phyloP scores from a whole-genome alignment of 192 early-diverging fungal species.

The Kappamyces sp. region DNA sequence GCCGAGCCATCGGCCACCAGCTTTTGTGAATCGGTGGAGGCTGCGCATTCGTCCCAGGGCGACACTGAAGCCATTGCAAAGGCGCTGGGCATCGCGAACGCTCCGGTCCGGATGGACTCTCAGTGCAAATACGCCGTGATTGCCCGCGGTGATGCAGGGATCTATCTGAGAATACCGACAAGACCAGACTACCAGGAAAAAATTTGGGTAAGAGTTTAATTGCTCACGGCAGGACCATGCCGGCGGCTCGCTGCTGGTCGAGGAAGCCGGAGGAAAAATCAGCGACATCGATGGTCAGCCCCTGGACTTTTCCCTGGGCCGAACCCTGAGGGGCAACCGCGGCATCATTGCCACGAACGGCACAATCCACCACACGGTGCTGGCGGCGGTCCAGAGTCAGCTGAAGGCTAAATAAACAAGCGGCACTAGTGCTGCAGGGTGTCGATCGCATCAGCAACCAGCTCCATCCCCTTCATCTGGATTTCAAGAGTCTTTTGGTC shows the following conservation, averaged over 20 bases:
- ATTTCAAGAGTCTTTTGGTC: slow-evolving; percentile 14
- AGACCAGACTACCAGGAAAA: slow-evolving; percentile 85
- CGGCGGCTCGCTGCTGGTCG: slow-evolving; percentile 80
- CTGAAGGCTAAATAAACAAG: no score
- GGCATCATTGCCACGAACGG: slow-evolving; percentile 81
- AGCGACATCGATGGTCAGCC: slow-evolving; percentile 76
- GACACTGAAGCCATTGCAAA: slow-evolving; percentile 69
- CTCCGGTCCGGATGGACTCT: slow-evolving; percentile 88
- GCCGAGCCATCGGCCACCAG: slow-evolving; percentile 50
- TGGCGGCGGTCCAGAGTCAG: slow-evolving; percentile 58
- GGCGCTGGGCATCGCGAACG: slow-evolving; percentile 72
- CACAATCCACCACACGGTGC: slow-evolving; percentile 64
- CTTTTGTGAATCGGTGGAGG: slow-evolving; percentile 95
- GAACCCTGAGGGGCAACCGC: slow-evolving; percentile 76
- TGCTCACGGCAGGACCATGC: slow-evolving; percentile 76
- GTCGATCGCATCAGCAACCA: slow-evolving; percentile 8
- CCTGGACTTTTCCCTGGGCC: slow-evolving; percentile 85
- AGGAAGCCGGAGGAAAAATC: slow-evolving; percentile 87
- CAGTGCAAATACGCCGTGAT: slow-evolving; percentile 96
- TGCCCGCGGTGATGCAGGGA: slow-evolving; percentile 87
- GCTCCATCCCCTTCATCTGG: neutral
- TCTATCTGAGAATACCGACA: slow-evolving; percentile 83
- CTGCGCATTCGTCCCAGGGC: slow-evolving; percentile 82
- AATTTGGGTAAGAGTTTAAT: slow-evolving; percentile 76
- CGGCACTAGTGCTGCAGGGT: neutral